These are phyloP conservation scores for Fusarium graminum DNA, from an alignment of 2,329 filamentous ascomycete species.

Conservation along the genomic window DNA sequence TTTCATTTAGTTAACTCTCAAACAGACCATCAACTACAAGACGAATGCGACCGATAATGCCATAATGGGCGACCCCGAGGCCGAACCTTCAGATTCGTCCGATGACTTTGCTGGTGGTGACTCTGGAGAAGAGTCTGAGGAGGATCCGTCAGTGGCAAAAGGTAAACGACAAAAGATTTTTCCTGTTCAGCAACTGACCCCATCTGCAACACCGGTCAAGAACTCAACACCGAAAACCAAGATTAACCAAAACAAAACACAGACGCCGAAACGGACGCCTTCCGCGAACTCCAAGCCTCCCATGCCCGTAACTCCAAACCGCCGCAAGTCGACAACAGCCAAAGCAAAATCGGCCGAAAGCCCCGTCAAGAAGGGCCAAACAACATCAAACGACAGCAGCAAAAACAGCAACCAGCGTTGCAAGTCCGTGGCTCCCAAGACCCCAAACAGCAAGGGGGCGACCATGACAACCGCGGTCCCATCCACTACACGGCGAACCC, in stretches of 20 bases:
- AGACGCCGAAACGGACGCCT: slow-evolving; percentile 50
- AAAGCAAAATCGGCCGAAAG: slow-evolving; percentile 52
- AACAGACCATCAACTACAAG: slow-evolving; percentile 55
- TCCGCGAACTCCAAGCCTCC: slow-evolving; percentile 28
- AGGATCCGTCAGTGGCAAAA: slow-evolving; percentile 47
- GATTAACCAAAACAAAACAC: slow-evolving; percentile 52
- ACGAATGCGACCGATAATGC: slow-evolving; percentile 41
- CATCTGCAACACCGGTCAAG: slow-evolving; percentile 47
- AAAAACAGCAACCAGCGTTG: slow-evolving; percentile 22
- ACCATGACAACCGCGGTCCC: slow-evolving; percentile 6
- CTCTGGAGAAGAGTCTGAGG: slow-evolving; percentile 50
- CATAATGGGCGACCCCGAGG: slow-evolving; percentile 47
- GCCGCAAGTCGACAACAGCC: slow-evolving; percentile 28
- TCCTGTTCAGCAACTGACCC: slow-evolving; percentile 42
- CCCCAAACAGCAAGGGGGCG: slow-evolving; percentile 23
- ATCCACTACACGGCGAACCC: slow-evolving; percentile 26
- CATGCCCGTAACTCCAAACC: slow-evolving; percentile 37
- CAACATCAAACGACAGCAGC: slow-evolving; percentile 19
- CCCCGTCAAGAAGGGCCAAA: slow-evolving; percentile 29
- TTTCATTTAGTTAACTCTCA: slow-evolving; percentile 33
- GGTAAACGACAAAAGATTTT: slow-evolving; percentile 54
- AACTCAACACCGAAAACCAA: slow-evolving; percentile 44
- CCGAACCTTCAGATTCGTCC: slow-evolving; percentile 52
- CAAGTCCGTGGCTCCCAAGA: slow-evolving; percentile 20
- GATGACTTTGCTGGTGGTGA: slow-evolving; percentile 54